These are phyloP conservation scores for Artomyces pyxidatus DNA, from an alignment of 768 basidiomycete species.

Conservation along the genomic window DNA sequence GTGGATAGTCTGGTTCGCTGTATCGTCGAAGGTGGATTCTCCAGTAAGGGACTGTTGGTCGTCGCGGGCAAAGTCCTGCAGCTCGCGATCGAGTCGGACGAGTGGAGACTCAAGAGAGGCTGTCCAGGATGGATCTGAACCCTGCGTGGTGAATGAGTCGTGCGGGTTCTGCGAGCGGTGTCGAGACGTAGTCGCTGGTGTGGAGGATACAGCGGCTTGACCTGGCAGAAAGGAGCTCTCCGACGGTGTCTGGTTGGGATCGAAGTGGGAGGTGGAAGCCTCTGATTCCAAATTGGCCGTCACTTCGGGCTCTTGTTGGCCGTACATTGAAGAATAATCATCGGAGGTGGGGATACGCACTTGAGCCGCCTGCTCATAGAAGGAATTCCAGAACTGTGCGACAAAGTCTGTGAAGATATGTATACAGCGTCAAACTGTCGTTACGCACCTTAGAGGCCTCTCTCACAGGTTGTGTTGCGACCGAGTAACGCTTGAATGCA, in stretches of 20 bases:
- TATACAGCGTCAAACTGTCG: background rate
- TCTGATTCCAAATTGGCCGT: conserved; percentile 12
- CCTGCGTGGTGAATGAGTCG: conserved; percentile 32
- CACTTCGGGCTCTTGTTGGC: conserved; percentile 14
- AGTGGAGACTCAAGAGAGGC: conserved; percentile 69
- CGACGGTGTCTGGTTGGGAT: conserved; percentile 41
- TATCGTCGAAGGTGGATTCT: conserved; percentile 8
- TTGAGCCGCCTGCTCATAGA: conserved; percentile 91
- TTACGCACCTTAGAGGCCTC: conserved; percentile 79
- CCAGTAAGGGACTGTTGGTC: conserved; percentile 24
- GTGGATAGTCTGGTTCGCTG: conserved; percentile 1
- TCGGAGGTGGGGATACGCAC: conserved; percentile 73
- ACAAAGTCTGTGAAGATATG: background rate
- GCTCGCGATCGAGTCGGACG: conserved; percentile 53
- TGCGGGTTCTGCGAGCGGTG: conserved; percentile 19
- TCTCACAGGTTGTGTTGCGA: conserved; percentile 78
- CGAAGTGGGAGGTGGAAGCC: conserved; percentile 16
- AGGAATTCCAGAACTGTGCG: conserved; percentile 87
- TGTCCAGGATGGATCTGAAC: conserved; percentile 54
- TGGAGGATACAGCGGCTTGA: conserved; percentile 69
- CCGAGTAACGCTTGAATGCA: conserved; percentile 82
- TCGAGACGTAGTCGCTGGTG: conserved; percentile 49
- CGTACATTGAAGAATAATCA: conserved; percentile 36
- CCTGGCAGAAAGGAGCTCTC: conserved; percentile 72
- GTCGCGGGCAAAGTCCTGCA: conserved; percentile 45